Evolutionary conservation across 1,284 basidiomycete species (phyloP).

Genomic region (Ustilago tritici): DNA sequence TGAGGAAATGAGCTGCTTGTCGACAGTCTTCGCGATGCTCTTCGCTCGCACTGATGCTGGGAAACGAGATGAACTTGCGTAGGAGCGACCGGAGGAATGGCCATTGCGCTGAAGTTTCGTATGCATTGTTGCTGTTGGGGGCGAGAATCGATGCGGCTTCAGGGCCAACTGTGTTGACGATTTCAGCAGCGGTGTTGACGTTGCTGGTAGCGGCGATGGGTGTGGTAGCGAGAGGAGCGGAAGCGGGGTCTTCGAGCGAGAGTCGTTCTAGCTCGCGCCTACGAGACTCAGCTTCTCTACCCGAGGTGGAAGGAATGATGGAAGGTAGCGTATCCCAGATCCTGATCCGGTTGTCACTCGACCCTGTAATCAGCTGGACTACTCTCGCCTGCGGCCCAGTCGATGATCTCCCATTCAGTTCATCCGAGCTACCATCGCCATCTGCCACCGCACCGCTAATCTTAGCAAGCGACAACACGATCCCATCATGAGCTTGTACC

Average conservation of each 20-base stretch:
- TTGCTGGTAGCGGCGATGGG: constrained; percentile 4
- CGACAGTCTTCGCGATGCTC: constrained; percentile 79
- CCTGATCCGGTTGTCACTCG: constrained; percentile 60
- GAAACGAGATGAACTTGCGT: constrained; percentile 86
- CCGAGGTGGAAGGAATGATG: background rate
- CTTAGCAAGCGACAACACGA: constrained; percentile 32
- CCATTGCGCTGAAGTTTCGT: constrained; percentile 20
- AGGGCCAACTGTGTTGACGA: constrained; percentile 6
- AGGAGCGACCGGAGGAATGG: constrained; percentile 76
- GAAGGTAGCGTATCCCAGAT: constrained; percentile 54
- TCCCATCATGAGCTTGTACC: constrained; percentile 51
- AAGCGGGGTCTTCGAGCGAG: constrained; percentile 16
- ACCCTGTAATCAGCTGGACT: constrained; percentile 53
- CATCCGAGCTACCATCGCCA: background rate
- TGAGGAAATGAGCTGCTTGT: constrained; percentile 64
- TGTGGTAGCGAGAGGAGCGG: constrained; percentile 14
- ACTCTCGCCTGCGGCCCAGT: constrained; percentile 3
- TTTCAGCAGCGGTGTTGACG: background rate
- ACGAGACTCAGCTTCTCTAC: constrained; percentile 3
- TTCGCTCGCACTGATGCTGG: constrained; percentile 81
- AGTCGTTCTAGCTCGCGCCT: constrained; percentile 26
- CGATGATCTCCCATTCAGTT: background rate
- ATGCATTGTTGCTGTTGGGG: background rate
- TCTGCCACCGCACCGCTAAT: constrained; percentile 9
- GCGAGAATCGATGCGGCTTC: constrained; percentile 20